Evolutionary conservation across 2,329 filamentous ascomycete species (phyloP).

Genomic region (Penicillium sp.): DNA sequence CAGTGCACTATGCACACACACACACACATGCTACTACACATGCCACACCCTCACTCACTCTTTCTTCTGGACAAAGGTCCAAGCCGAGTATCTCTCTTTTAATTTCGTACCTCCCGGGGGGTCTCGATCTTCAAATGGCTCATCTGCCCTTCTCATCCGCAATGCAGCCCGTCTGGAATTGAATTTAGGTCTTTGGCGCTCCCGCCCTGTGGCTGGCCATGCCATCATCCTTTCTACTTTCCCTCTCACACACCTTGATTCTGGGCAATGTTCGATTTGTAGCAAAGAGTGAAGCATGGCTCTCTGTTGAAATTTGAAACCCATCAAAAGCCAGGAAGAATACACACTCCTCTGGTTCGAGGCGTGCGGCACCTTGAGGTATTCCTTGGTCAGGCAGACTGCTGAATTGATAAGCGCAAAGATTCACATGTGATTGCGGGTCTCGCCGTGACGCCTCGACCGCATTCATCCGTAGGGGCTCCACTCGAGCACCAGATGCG

Average conservation of each 20-base stretch:
- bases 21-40: neutral
- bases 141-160: too few relatives aligned
- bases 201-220: neutral
- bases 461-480: neutral
- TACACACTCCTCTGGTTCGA: too few relatives aligned
- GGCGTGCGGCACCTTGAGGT: too few relatives aligned
- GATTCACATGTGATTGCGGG: constrained; percentile 32
- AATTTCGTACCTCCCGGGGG: neutral
- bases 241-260: neutral
- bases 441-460: constrained; percentile 18
- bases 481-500: constrained; percentile 4
- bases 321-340: too few relatives aligned
- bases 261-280: neutral
- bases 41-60: too few relatives aligned
- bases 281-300: neutral
- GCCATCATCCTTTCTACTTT: neutral
- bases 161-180: neutral
- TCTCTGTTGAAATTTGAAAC: too few relatives aligned
- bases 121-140: too few relatives aligned
- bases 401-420: constrained; percentile 14
- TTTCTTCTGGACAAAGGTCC: too few relatives aligned
- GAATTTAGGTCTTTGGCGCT: neutral
- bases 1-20: too few relatives aligned
- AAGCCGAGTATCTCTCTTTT: neutral
- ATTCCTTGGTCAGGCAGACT: too few relatives aligned